Base-by-base conservation (phyloP, 2,329 filamentous ascomycete genomes). In the Diaporthe ampelina region DNA sequence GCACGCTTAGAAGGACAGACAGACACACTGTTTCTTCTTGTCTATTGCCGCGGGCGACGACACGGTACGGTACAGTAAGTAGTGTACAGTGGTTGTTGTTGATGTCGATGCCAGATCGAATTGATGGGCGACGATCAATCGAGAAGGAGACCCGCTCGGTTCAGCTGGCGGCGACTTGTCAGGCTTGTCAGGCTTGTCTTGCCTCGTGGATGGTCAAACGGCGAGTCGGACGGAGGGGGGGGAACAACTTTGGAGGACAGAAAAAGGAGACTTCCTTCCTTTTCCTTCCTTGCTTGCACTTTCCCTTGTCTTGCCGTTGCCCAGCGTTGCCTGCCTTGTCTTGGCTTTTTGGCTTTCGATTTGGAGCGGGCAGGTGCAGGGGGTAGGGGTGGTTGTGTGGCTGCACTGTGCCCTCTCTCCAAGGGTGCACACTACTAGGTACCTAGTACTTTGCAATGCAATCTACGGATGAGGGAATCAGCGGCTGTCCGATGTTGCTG, bases 21-120 rank as follows among this genome's bases (percentile, higher is more conserved):
- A 19, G 21, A 43, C 15, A 19, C 40, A 52, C 45, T 68, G 63
- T 52, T 67, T 52, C 37, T 13, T 13, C 2, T 13, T 43, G 61
- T 54, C 29, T 37, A 6, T 11, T 68, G 63, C 29, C 15, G 37
- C n/a, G 24, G 29, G n/a, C 63, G 63, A 35, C 63, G 5, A 43
- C 40, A 43, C 40, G 6, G 11, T 15, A 40, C 40, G 40, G 40
- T 43, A 43, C 15, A 2, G 63, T 37, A 24, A 19, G 48, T 67
- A 37, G 4, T n/a, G 19, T 61, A 21, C 11, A 17, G 37, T 21
- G 37, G 24, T 37, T 37, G 29, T 26, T 45, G 24, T 40, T 59
- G 63, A 40, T 40, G 63, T 68, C 67, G 35, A 70, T 58, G 67
- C 67, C 67, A 58, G 50, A 70, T 70, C 67, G 67, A 70, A 52